A percentile compares a stretch with the other conserved stretches of the same genome.
Conservation (phyloP, 2,329 filamentous ascomycete genomes). For the Elsinoe arachidis region DNA sequence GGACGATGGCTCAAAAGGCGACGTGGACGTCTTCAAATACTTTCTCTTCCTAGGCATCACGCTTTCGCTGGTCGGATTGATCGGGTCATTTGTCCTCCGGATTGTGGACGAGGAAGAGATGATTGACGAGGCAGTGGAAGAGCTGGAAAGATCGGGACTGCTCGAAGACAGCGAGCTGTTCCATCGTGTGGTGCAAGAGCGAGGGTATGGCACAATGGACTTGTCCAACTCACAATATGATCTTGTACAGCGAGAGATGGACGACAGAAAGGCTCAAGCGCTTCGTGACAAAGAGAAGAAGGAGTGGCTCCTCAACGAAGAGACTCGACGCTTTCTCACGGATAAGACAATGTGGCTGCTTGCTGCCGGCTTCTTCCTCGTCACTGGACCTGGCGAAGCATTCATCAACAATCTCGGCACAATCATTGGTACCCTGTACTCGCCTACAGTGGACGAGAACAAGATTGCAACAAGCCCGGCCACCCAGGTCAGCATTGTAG, state of each 20-base stretch:
- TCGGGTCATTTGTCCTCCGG: conserved; percentile 65
- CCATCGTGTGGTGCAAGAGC: conserved; percentile 40
- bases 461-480: conserved; percentile 53
- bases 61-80: conserved; percentile 59
- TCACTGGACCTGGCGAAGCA: conserved; percentile 89
- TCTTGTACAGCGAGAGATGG: conserved; percentile 36
- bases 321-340: conserved; percentile 73
- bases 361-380: conserved; percentile 81
- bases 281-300: conserved; percentile 63
- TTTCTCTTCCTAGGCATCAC: conserved; percentile 75
- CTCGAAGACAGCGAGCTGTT: conserved; percentile 69
- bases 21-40: conserved; percentile 70
- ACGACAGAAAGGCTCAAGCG: conserved; percentile 38
- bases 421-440: conserved; percentile 76
- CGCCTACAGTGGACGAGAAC: conserved; percentile 39
- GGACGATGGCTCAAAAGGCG: conserved; percentile 52
- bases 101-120: conserved; percentile 79
- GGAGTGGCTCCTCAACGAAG: conserved; percentile 81
- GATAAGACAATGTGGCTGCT: conserved; percentile 96
- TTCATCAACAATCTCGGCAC: conserved; percentile 97
- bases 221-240: conserved; percentile 40
- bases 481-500: conserved; percentile 89
- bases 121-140: conserved; percentile 82
- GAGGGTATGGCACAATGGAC: conserved; percentile 56
- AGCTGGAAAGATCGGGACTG: conserved; percentile 80